phyloP scores from a whole-genome alignment of 2,329 filamentous ascomycete genomes.

The Colletotrichum endophyticum region DNA sequence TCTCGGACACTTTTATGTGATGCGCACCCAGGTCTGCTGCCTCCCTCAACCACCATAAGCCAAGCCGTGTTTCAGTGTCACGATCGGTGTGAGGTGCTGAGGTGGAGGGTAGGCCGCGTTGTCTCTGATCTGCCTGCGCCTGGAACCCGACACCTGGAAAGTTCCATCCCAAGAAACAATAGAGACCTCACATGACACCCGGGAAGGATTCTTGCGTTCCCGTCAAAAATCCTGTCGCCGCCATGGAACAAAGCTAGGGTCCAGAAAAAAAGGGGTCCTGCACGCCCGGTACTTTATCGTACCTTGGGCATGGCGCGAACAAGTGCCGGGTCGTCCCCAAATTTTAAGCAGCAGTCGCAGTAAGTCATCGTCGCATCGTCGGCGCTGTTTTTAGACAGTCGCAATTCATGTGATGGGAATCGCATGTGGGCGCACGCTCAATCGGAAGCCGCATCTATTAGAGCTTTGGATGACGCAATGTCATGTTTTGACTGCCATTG shows the following conservation, averaged over 20 bases:
- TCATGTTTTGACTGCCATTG: not conserved
- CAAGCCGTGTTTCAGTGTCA: not conserved
- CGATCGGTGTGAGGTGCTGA: not conserved
- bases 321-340: not conserved
- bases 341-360: constrained; percentile 6
- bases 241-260: not conserved
- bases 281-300: not conserved
- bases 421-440: not conserved
- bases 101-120: not conserved
- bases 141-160: not conserved
- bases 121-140: not conserved
- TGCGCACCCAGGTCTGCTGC: not conserved
- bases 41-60: not conserved
- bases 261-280: not conserved
- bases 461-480: not conserved
- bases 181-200: not conserved
- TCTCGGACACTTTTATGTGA: not conserved
- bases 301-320: not conserved
- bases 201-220: not conserved
- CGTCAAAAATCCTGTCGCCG: not conserved
- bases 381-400: not conserved
- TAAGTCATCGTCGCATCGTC: not conserved
- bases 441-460: not conserved
- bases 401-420: not conserved
- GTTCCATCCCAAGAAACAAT: not conserved